Evolutionary conservation across 1,139 yeast genomes (phyloP).

Genomic region (Debaryomyces fabryi): DNA sequence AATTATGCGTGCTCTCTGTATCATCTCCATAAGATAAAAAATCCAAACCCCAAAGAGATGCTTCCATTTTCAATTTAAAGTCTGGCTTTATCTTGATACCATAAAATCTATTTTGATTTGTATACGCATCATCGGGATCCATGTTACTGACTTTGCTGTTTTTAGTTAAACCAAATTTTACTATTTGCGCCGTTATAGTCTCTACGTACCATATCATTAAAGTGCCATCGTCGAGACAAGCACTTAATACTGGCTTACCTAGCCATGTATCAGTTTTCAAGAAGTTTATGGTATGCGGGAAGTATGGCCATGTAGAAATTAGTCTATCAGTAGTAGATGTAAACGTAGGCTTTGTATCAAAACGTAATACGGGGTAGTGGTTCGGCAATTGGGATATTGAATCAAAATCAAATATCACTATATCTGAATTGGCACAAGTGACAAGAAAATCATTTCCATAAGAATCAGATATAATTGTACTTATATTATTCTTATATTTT

Average conservation of each 20-base stretch:
- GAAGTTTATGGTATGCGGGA: conserved; percentile 61
- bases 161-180: conserved; percentile 12
- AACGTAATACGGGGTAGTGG: conserved; percentile 26
- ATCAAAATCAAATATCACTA: conserved; percentile 33
- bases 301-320: conserved; percentile 51
- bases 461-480: conserved; percentile 19
- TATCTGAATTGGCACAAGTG: conserved; percentile 32
- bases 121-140: background rate
- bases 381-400: conserved; percentile 27
- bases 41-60: conserved; percentile 73
- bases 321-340: conserved; percentile 42
- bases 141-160: conserved; percentile 6
- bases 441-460: conserved; percentile 26
- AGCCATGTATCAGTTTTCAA: conserved; percentile 30
- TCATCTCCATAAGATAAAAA: conserved; percentile 24
- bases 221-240: conserved; percentile 61
- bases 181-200: conserved; percentile 24
- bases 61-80: conserved; percentile 37
- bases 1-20: conserved; percentile 30
- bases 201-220: conserved; percentile 47
- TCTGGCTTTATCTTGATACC: conserved; percentile 35
- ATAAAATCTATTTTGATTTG: conserved; percentile 14
- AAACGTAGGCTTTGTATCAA: conserved; percentile 43
- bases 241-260: conserved; percentile 42
- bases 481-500: conserved; percentile 42